phyloP scores from a whole-genome alignment of 2,329 filamentous ascomycete species.

The Xylariaceae sp. region DNA sequence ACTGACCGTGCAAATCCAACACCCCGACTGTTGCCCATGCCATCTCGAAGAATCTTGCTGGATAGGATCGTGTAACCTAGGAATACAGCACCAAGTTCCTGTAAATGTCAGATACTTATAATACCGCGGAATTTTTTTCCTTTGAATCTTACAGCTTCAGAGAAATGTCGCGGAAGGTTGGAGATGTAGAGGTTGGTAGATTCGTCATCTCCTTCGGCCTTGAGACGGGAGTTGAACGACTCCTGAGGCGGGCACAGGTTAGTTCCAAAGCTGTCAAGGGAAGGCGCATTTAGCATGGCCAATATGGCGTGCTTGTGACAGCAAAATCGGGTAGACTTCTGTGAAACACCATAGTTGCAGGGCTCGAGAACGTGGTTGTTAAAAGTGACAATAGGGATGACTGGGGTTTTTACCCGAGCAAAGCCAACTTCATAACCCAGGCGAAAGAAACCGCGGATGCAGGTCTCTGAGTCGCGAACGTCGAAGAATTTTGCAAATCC shows the following conservation, averaged over 20 bases:
- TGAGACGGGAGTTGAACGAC: slow-evolving; percentile 96
- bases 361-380: slow-evolving; percentile 8
- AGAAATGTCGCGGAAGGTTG: slow-evolving; percentile 88
- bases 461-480: slow-evolving; percentile 84
- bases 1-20: slow-evolving; percentile 93
- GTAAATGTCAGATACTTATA: slow-evolving; percentile 12
- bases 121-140: neutral
- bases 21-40: slow-evolving; percentile 87
- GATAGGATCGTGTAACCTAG: slow-evolving; percentile 79
- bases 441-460: slow-evolving; percentile 91
- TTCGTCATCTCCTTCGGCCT: slow-evolving; percentile 82
- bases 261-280: slow-evolving; percentile 15
- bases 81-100: slow-evolving; percentile 77
- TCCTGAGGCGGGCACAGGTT: slow-evolving; percentile 54
- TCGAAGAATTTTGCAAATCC: slow-evolving; percentile 95
- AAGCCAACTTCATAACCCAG: slow-evolving; percentile 97
- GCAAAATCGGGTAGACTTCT: slow-evolving; percentile 6
- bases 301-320: slow-evolving; percentile 23
- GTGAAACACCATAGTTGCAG: slow-evolving; percentile 10
- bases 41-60: slow-evolving; percentile 90
- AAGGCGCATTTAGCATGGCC: slow-evolving; percentile 12
- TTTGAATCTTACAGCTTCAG: slow-evolving; percentile 67
- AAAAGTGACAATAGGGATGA: slow-evolving; percentile 1
- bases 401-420: slow-evolving; percentile 63
- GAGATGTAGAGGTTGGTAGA: slow-evolving; percentile 98